Conservation (phyloP, 1,139 yeast genomes). For the Lodderomyces parapsilosis region DNA sequence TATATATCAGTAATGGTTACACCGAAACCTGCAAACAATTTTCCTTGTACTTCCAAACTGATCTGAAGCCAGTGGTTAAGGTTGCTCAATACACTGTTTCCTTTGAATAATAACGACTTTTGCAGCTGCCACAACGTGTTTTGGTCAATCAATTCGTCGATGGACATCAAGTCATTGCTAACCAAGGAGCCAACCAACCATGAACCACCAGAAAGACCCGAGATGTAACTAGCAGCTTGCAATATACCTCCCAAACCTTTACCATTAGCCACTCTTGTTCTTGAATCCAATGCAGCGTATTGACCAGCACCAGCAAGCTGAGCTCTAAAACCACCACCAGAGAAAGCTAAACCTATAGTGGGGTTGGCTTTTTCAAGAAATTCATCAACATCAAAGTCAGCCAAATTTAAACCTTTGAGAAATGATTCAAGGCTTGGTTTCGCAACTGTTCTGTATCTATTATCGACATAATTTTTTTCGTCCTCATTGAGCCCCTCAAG, state of each 20-base stretch:
- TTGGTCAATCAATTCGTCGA: conserved; percentile 32
- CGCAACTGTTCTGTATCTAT: conserved; percentile 50
- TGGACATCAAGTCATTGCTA: conserved; percentile 34
- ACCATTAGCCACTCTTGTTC: conserved; percentile 54
- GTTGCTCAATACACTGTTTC: conserved; percentile 27
- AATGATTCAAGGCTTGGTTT: conserved; percentile 54
- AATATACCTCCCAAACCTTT: conserved; percentile 36
- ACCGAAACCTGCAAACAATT: conserved; percentile 33
- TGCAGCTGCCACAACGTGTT: conserved; percentile 20
- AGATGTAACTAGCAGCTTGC: conserved; percentile 36
- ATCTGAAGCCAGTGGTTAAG: conserved; percentile 35
- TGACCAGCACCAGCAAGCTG: conserved; percentile 91
- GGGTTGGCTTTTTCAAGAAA: conserved; percentile 36
- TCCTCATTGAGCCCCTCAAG: conserved; percentile 31
- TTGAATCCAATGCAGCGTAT: conserved; percentile 72
- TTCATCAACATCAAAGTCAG: conserved; percentile 53
- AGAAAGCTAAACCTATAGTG: conserved; percentile 57
- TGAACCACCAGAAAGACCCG: conserved; percentile 42
- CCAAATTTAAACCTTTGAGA: conserved; percentile 54
- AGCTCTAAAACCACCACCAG: conserved; percentile 94
- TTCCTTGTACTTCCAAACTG: conserved; percentile 26
- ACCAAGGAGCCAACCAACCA: conserved; percentile 38
- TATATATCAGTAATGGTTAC: conserved; percentile 35
- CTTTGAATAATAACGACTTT: conserved; percentile 20
- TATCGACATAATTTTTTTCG: conserved; percentile 41